A percentile compares a stretch with the other conserved stretches of the same genome.
phyloP scores from a whole-genome alignment of 352 stramenopile genomes.

The Phytophthora podocarpi region DNA sequence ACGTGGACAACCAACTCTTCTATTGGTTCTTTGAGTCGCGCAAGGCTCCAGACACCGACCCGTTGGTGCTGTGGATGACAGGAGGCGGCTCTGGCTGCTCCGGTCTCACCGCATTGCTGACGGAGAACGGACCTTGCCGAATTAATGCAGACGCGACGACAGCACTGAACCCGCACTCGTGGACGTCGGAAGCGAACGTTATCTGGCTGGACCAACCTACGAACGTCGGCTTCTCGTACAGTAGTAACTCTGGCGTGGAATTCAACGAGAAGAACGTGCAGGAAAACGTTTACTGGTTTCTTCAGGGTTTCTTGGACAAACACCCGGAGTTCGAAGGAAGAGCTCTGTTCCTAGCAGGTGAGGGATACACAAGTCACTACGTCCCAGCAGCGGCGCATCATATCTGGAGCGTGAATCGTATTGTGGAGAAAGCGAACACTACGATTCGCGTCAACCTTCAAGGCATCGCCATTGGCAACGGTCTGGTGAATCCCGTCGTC shows the following conservation, averaged over 20 bases:
- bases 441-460: constrained; percentile 46
- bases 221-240: constrained; percentile 50
- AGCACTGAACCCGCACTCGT: constrained; percentile 53
- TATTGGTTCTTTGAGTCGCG: constrained; percentile 76
- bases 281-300: constrained; percentile 59
- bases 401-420: constrained; percentile 39
- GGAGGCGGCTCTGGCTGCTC: constrained; percentile 57
- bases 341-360: constrained; percentile 55
- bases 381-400: constrained; percentile 53
- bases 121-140: constrained; percentile 62
- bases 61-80: constrained; percentile 64
- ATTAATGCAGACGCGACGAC: constrained; percentile 48
- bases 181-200: constrained; percentile 66
- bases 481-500: constrained; percentile 44
- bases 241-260: constrained; percentile 22
- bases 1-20: constrained; percentile 22
- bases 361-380: constrained; percentile 67
- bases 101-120: constrained; percentile 47
- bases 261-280: constrained; percentile 36
- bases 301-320: constrained; percentile 55
- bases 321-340: constrained; percentile 57
- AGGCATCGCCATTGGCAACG: constrained; percentile 63
- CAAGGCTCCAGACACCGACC: constrained; percentile 35
- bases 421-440: constrained; percentile 16
- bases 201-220: constrained; percentile 70